Conservation (phyloP, 257 asterid species). For the Solanum pimpinellifolium region DNA sequence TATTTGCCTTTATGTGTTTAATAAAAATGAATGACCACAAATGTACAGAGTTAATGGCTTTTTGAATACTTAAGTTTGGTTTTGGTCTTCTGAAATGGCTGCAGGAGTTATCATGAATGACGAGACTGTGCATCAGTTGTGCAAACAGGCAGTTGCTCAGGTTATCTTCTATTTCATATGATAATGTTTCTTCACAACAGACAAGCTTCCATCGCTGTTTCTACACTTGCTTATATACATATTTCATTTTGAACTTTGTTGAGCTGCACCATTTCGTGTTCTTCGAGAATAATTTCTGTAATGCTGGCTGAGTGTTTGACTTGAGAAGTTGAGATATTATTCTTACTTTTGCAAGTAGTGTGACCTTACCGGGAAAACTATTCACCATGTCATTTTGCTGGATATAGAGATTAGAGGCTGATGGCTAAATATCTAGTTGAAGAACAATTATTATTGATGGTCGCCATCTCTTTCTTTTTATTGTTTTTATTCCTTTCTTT, state of each 20-base stretch:
- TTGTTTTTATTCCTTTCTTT: not conserved
- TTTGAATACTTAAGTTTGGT: not conserved
- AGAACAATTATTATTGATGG: not conserved
- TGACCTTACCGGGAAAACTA: not conserved
- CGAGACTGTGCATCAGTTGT: slow-evolving; percentile 89
- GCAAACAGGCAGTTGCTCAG: slow-evolving; percentile 95
- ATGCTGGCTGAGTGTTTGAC: not conserved
- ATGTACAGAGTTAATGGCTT: not conserved
- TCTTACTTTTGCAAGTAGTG: not conserved
- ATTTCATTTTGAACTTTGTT: not conserved
- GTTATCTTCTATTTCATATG: slow-evolving; percentile 20
- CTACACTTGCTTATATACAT: not conserved
- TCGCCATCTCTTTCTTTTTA: not conserved
- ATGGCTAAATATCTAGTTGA: not conserved
- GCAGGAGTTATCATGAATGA: slow-evolving; percentile 96
- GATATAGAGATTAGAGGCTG: not conserved
- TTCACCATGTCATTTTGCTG: not conserved
- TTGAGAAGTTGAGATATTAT: not conserved
- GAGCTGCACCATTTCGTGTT: not conserved
- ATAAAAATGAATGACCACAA: not conserved
- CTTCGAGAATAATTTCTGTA: not conserved
- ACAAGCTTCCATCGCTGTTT: not conserved
- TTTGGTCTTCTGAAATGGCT: slow-evolving; percentile 13
- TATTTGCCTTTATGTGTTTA: not conserved
- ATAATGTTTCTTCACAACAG: not conserved